Conservation (phyloP, 768 basidiomycete genomes). For the Tricholomella constricta region DNA sequence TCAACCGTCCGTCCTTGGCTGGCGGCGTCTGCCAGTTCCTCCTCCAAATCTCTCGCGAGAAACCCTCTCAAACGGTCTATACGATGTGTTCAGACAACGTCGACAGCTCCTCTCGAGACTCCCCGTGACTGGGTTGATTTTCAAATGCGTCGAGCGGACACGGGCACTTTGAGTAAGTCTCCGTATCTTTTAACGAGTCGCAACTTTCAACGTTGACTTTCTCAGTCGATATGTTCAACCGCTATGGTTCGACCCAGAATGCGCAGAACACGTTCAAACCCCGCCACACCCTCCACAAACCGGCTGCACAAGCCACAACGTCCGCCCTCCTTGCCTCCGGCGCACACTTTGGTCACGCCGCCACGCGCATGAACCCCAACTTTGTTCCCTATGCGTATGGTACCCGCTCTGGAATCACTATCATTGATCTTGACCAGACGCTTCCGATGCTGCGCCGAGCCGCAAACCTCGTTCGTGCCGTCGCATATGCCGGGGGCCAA, state of each 20-base stretch:
- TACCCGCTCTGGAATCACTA: conserved; percentile 81
- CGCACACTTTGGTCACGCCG: conserved; percentile 91
- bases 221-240: conserved; percentile 61
- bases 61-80: conserved; percentile 8
- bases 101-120: conserved; percentile 39
- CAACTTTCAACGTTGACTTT: conserved; percentile 9
- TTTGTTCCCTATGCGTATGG: conserved; percentile 94
- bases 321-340: conserved; percentile 92
- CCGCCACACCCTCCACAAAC: conserved; percentile 67
- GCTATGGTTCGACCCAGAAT: conserved; percentile 79
- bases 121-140: conserved; percentile 65
- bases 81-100: conserved; percentile 31
- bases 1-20: conserved; percentile 39
- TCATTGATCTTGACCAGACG: conserved; percentile 95
- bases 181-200: conserved; percentile 7
- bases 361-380: conserved; percentile 83
- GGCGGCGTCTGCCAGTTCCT: conserved; percentile 33
- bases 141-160: conserved; percentile 58
- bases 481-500: conserved; percentile 79
- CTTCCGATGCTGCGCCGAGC: conserved; percentile 90
- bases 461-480: conserved; percentile 80
- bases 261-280: conserved; percentile 71
- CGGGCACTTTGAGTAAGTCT: conserved; percentile 54
- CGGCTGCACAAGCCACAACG: conserved; percentile 71
- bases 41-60: conserved; percentile 19